Evolutionary conservation across 257 asterid genomes (phyloP).

Genomic region (Dorcoceras hygrometricum): DNA sequence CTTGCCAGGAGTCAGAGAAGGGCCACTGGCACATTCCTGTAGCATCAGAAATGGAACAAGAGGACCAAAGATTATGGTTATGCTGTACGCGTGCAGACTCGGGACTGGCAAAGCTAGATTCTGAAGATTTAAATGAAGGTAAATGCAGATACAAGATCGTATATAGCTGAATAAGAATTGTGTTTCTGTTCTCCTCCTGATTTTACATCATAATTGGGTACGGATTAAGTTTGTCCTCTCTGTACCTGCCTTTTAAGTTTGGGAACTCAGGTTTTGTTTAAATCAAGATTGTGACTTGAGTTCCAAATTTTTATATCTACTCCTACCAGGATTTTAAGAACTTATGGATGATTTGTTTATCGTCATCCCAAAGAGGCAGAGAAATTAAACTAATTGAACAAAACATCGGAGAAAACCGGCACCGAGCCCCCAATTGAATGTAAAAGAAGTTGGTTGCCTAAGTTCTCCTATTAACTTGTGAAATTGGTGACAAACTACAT

Average conservation of each 20-base stretch:
- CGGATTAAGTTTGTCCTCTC: not conserved
- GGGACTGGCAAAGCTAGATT: constrained; percentile 29
- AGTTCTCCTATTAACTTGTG: not conserved
- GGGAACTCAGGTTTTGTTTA: not conserved
- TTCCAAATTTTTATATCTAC: not conserved
- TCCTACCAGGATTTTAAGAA: not conserved
- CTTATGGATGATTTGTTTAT: not conserved
- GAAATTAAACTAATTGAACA: not conserved
- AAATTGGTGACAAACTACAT: no score
- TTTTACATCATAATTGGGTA: not conserved
- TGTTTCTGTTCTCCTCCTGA: not conserved
- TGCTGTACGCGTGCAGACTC: constrained; percentile 58
- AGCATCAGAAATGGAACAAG: constrained; percentile 51
- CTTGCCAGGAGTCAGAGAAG: constrained; percentile 62
- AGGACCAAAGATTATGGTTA: constrained; percentile 68
- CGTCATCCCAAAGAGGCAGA: not conserved
- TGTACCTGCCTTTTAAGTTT: no score
- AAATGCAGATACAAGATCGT: constrained; percentile 17
- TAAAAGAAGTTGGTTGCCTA: not conserved
- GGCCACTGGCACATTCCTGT: constrained; percentile 92
- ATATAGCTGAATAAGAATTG: constrained; percentile 1
- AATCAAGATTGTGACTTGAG: not conserved
- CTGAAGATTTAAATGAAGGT: constrained; percentile 38
- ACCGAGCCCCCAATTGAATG: not conserved
- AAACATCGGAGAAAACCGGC: not conserved